Conservation (phyloP, 768 basidiomycete species). For the Tricholoma bakamatsutake region DNA sequence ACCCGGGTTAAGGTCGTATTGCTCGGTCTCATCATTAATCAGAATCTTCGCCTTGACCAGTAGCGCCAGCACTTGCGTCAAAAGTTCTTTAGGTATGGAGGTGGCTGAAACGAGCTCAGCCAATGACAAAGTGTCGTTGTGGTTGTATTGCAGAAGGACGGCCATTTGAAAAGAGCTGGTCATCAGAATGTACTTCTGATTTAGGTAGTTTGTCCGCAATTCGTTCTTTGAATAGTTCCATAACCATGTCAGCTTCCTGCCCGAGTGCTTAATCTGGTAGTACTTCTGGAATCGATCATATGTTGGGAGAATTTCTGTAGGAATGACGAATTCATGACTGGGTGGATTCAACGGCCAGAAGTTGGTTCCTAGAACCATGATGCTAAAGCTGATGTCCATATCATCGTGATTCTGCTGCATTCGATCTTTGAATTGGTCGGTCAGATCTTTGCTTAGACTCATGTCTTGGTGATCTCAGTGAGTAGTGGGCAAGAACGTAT, state of each 20-base stretch:
- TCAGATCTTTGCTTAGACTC: conserved; percentile 91
- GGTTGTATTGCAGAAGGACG: conserved; percentile 92
- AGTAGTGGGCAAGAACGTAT: background rate
- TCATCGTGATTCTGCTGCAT: conserved; percentile 85
- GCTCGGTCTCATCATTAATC: conserved; percentile 81
- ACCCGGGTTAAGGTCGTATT: conserved; percentile 88
- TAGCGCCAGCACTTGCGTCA: conserved; percentile 65
- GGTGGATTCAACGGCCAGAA: conserved; percentile 93
- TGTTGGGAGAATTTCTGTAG: conserved; percentile 77
- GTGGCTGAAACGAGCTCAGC: conserved; percentile 79
- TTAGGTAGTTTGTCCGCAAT: conserved; percentile 85
- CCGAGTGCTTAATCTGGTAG: conserved; percentile 91
- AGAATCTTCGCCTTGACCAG: conserved; percentile 87
- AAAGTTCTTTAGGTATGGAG: conserved; percentile 70
- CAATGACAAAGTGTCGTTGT: conserved; percentile 74
- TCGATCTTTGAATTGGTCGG: conserved; percentile 90
- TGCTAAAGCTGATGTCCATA: conserved; percentile 83
- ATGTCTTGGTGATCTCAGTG: conserved; percentile 53
- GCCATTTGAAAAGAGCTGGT: conserved; percentile 94
- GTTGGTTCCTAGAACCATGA: conserved; percentile 93
- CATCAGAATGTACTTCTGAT: conserved; percentile 95
- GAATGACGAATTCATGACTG: conserved; percentile 81
- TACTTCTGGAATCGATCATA: conserved; percentile 91
- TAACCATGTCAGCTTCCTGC: conserved; percentile 93
- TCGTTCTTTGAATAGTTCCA: conserved; percentile 99